Evolutionary conservation across 768 basidiomycete genomes (phyloP).

Genomic region (Pisolithus orientalis): DNA sequence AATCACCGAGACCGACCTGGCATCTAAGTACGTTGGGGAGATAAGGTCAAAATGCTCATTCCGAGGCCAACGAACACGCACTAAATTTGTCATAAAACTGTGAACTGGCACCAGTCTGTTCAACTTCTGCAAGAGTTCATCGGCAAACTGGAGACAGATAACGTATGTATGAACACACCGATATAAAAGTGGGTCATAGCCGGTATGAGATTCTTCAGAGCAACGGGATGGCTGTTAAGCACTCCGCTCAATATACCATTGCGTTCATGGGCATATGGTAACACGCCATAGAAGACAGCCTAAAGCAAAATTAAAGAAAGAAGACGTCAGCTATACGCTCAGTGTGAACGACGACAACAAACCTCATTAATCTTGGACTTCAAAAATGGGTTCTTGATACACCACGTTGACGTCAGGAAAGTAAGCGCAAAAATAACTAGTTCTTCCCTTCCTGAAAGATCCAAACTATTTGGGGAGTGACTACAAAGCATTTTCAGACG

Average conservation of each 20-base stretch:
- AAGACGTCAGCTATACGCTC: not conserved
- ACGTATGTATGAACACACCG: slow-evolving; percentile 42
- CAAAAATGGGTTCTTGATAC: slow-evolving; percentile 97
- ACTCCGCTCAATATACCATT: slow-evolving; percentile 73
- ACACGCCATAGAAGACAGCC: slow-evolving; percentile 70
- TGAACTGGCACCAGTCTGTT: slow-evolving; percentile 94
- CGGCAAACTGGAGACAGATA: not conserved
- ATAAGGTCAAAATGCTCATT: slow-evolving; percentile 4
- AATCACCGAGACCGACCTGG: slow-evolving; percentile 33
- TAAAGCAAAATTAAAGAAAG: slow-evolving; percentile 18
- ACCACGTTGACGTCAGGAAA: slow-evolving; percentile 91
- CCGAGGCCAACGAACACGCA: slow-evolving; percentile 32
- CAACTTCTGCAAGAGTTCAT: slow-evolving; percentile 64
- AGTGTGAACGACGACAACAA: not conserved
- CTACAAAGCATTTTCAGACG: slow-evolving; percentile 25
- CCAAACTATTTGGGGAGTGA: slow-evolving; percentile 71
- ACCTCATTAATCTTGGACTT: slow-evolving; percentile 96
- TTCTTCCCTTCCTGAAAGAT: slow-evolving; percentile 79
- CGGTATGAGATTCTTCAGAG: slow-evolving; percentile 84
- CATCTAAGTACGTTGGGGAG: slow-evolving; percentile 33
- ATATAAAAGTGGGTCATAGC: slow-evolving; percentile 93
- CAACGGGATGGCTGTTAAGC: slow-evolving; percentile 80
- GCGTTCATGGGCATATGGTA: slow-evolving; percentile 58
- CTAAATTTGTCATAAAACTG: slow-evolving; percentile 99
- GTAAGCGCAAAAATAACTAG: slow-evolving; percentile 83